A percentile compares a stretch with the other conserved stretches of the same genome.
These are phyloP conservation scores for Alternaria gaisen DNA, from an alignment of 2,329 filamentous ascomycete species.

Conservation along the genomic window DNA sequence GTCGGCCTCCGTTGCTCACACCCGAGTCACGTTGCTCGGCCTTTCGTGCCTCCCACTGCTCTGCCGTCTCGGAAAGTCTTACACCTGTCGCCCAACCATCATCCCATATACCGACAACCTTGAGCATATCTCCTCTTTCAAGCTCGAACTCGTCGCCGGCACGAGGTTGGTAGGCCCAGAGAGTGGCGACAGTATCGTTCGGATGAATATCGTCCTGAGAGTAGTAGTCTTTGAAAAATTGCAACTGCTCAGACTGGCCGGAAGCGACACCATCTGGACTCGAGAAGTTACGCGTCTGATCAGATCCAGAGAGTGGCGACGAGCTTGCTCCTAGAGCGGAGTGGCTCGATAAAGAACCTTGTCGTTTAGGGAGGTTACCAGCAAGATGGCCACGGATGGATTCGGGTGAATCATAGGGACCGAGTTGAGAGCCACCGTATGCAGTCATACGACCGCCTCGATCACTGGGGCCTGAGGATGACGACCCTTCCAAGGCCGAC, in stretches of 20 bases:
- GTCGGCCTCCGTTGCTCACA: constrained; percentile 77
- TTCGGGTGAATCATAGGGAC: constrained; percentile 69
- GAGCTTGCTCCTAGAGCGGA: constrained; percentile 75
- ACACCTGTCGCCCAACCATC: constrained; percentile 98
- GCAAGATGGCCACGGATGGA: constrained; percentile 61
- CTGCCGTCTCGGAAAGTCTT: constrained; percentile 80
- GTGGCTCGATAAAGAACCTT: constrained; percentile 88
- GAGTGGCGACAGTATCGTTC: constrained; percentile 84
- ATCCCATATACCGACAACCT: constrained; percentile 98
- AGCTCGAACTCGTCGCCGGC: constrained; percentile 92
- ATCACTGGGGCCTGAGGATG: constrained; percentile 58
- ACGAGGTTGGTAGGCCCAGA: constrained; percentile 97
- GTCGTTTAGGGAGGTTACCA: constrained; percentile 68
- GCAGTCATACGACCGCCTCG: constrained; percentile 35
- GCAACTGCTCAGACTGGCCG: constrained; percentile 92
- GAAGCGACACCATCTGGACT: constrained; percentile 85
- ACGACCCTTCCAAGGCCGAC: constrained; percentile 85
- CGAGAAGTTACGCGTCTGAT: constrained; percentile 71
- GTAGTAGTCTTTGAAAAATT: constrained; percentile 99
- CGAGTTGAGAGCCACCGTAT: constrained; percentile 32
- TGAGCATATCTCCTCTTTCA: constrained; percentile 96
- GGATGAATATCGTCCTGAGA: constrained; percentile 95
- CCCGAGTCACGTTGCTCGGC: constrained; percentile 90
- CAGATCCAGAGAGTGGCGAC: constrained; percentile 69
- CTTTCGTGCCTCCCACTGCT: constrained; percentile 84